These are phyloP conservation scores for Perkinsus marinus DNA, from an alignment of 169 alveolate genomes.

Conservation along the genomic window DNA sequence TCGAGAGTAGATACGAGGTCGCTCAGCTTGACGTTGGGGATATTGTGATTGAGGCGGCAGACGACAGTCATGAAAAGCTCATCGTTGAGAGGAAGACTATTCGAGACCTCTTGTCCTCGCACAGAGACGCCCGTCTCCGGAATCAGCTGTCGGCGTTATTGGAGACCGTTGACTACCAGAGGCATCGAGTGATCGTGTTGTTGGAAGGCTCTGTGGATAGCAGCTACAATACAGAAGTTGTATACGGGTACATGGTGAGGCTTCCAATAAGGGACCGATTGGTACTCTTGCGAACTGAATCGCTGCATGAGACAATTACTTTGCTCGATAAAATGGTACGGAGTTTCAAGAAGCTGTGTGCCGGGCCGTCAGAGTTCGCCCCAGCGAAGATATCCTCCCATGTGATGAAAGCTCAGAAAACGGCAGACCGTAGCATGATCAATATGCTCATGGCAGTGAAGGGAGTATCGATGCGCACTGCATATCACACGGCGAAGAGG, in stretches of 20 bases:
- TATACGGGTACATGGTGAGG: neutral
- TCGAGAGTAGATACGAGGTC: neutral
- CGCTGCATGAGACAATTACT: neutral
- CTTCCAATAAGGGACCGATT: neutral
- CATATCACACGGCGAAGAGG: neutral
- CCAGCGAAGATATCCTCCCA: neutral
- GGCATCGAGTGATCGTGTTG: neutral
- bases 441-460: neutral
- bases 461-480: neutral
- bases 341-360: neutral
- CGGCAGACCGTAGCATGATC: neutral
- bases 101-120: neutral
- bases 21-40: neutral
- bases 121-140: neutral
- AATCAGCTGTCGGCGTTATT: neutral
- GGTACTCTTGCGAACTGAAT: neutral
- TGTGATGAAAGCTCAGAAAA: neutral
- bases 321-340: neutral
- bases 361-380: neutral
- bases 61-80: neutral
- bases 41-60: neutral
- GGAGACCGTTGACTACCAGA: neutral
- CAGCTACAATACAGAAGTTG: neutral
- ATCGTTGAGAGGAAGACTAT: neutral
- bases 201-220: neutral